Evolutionary conservation across 208 protist species (phyloP), one percentile per base, ranked within the genome.

Genomic region (Acanthamoeba lugdunensis): DNA sequence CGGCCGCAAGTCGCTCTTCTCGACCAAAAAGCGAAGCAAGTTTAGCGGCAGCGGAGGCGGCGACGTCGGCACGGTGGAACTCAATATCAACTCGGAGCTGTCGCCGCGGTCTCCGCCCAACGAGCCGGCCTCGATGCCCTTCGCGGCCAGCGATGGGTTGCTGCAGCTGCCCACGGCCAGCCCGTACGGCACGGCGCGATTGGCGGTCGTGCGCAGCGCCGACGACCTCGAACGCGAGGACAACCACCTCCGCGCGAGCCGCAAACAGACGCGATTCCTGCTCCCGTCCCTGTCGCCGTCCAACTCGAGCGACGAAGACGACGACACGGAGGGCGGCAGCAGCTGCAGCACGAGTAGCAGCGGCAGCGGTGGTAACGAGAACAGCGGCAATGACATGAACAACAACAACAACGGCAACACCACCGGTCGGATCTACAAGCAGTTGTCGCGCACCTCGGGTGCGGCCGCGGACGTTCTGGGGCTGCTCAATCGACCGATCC

Each of bases 1-100:
- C 50, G 77, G 77, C 48, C 37, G 77, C 48, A 85, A 61, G 45
- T 61, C 77, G 30, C 33, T 50, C 45, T 85, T 85, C 48, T 82
- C 30, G 0, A 21, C 18, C 77, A 85, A 58, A 23, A 85, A 85
- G 77, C 48, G 45, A 14, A 85, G 1, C 77, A 85, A 85, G 25
- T 25, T 33, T 14, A 33, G 16, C 71, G 0, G 0, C 13, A 37
- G 61, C 61, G n/a, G n/a, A 9, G 37, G 61, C 61, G 33, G n/a
- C 61, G n/a, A n/a, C n/a, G n/a, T n/a, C n/a, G n/a, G n/a, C n/a
- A n/a, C n/a, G n/a, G n/a, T n/a, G n/a, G n/a, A n/a, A n/a, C n/a
- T n/a, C n/a, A n/a, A n/a, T n/a, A n/a, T n/a, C n/a, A n/a, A n/a
- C n/a, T n/a, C n/a, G n/a, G n/a, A n/a, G 18, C 54, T 23, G 16